A percentile compares a stretch with the other conserved stretches of the same genome.
These are phyloP conservation scores for Dioscorea cayenensis DNA, from an alignment of 116 monocot genomes.

Conservation along the genomic window DNA sequence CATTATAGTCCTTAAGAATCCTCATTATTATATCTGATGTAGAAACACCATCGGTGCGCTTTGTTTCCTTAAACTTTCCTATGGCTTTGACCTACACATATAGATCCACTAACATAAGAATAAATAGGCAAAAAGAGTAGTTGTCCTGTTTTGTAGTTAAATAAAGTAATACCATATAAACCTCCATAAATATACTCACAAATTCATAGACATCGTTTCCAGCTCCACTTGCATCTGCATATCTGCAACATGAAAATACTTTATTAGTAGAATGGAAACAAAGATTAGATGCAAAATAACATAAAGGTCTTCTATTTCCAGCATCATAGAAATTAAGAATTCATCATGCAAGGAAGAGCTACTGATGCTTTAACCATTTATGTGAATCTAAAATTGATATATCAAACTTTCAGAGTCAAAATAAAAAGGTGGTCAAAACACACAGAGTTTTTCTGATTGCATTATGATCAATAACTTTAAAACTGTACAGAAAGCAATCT, in stretches of 20 bases:
- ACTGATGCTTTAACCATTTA: not conserved
- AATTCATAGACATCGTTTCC: conserved; percentile 61
- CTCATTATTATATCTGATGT: conserved; percentile 90
- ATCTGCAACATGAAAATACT: conserved; percentile 20
- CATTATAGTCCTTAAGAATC: conserved; percentile 77
- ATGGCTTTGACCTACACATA: conserved; percentile 52
- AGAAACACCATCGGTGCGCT: conserved; percentile 74
- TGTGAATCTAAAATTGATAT: not conserved
- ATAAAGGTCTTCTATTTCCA: not conserved
- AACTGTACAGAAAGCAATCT: conserved; percentile 10
- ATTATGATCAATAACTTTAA: not conserved
- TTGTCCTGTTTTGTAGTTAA: too few relatives aligned
- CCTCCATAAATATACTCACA: conserved; percentile 20
- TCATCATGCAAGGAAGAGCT: not conserved
- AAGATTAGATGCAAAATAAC: not conserved
- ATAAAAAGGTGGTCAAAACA: not conserved
- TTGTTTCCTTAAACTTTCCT: conserved; percentile 86
- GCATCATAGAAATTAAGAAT: not conserved
- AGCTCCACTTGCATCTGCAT: conserved; percentile 60
- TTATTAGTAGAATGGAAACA: not conserved
- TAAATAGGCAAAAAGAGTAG: too few relatives aligned
- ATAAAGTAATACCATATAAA: not conserved
- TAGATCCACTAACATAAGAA: not conserved
- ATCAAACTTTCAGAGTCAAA: not conserved
- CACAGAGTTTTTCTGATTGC: too few relatives aligned